Evolutionary conservation across 2,329 filamentous ascomycete species (phyloP).

Genomic region (Paecilomyces fulvus): DNA sequence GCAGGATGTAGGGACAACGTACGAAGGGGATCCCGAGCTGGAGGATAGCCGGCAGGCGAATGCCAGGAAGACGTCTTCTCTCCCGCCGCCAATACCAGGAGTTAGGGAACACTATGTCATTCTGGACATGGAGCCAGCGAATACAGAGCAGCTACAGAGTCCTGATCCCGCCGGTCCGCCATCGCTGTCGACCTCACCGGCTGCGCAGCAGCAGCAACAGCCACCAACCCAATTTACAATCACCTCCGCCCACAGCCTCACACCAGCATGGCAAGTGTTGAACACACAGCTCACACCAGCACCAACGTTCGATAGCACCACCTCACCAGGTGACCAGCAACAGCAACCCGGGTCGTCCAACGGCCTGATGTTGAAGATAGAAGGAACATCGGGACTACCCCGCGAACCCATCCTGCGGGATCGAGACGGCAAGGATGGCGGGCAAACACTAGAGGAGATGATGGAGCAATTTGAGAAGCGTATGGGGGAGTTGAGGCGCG

Average conservation of each 20-base stretch:
- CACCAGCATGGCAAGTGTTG: conserved; percentile 62
- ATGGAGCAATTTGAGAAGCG: conserved; percentile 39
- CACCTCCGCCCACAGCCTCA: conserved; percentile 62
- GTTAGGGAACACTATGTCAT: conserved; percentile 49
- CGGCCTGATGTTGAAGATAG: conserved; percentile 39
- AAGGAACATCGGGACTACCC: conserved; percentile 30
- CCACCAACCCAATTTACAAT: conserved; percentile 50
- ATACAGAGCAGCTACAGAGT: conserved; percentile 5
- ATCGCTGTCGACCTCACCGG: conserved; percentile 17
- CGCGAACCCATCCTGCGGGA: conserved; percentile 12
- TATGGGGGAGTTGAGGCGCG: conserved; percentile 33
- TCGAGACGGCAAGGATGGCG: conserved; percentile 13
- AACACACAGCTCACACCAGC: conserved; percentile 47
- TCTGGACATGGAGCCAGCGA: conserved; percentile 41
- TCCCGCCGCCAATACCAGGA: conserved; percentile 40
- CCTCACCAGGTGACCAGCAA: conserved; percentile 37
- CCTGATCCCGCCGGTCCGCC: conserved; percentile 9
- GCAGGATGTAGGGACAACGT: conserved; percentile 4
- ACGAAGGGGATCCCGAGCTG: conserved; percentile 1
- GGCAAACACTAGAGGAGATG: conserved; percentile 35
- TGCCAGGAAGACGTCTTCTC: conserved; percentile 23
- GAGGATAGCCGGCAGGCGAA: conserved; percentile 3
- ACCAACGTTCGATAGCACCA: conserved; percentile 54
- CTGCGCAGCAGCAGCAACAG: conserved; percentile 8
- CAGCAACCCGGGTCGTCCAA: conserved; percentile 33